Conservation (phyloP, 768 basidiomycete species). For the Psilocybe azurescens region DNA sequence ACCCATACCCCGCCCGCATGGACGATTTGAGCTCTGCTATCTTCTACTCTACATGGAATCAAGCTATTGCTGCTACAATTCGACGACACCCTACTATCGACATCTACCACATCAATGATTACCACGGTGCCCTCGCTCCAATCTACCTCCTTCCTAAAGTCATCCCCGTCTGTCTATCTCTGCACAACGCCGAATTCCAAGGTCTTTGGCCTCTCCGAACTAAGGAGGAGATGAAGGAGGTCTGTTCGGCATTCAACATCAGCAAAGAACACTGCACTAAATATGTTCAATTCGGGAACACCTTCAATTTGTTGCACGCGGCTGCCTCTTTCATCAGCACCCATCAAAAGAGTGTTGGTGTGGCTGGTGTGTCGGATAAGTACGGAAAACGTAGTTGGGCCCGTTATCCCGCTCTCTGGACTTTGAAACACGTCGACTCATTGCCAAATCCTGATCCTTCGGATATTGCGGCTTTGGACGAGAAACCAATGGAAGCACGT, state of each 20-base stretch:
- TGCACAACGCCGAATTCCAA: conserved; percentile 98
- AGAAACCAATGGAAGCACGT: conserved; percentile 70
- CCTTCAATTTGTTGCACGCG: conserved; percentile 94
- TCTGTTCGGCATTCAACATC: conserved; percentile 97
- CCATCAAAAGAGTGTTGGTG: conserved; percentile 93
- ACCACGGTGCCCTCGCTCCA: conserved; percentile 90
- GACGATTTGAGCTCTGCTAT: conserved; percentile 96
- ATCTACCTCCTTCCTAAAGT: conserved; percentile 93
- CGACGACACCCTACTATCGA: conserved; percentile 87
- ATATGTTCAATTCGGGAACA: conserved; percentile 98
- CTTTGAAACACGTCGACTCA: conserved; percentile 93
- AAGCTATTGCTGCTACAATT: conserved; percentile 92
- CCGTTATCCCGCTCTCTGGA: conserved; percentile 95
- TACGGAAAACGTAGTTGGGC: conserved; percentile 98
- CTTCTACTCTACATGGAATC: conserved; percentile 99
- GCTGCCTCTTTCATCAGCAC: conserved; percentile 91
- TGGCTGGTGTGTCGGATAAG: conserved; percentile 97
- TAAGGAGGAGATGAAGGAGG: conserved; percentile 98
- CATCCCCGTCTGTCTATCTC: conserved; percentile 86
- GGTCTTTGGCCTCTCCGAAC: conserved; percentile 96
- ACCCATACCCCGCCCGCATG: conserved; percentile 97
- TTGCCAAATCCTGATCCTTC: conserved; percentile 94
- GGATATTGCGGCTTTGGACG: conserved; percentile 92
- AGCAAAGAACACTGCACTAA: conserved; percentile 96
- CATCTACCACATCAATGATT: conserved; percentile 95